Evolutionary conservation across 768 basidiomycete genomes (phyloP), one percentile per base, ranked within the genome.

Genomic region (Fistulinella prunicolor): DNA sequence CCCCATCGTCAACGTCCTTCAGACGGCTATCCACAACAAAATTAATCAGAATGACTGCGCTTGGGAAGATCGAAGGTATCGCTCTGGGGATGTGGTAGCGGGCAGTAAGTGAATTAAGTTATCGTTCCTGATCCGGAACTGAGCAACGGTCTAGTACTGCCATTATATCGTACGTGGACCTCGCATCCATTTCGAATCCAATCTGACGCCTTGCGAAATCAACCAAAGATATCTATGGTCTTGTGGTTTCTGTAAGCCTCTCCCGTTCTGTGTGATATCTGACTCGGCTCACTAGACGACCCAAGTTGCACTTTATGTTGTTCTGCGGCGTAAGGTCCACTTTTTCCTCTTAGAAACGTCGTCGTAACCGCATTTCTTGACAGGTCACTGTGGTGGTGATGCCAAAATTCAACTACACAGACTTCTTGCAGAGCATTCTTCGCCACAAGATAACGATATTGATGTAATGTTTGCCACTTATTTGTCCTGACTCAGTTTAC

Each of bases 1-100:
- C 0, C 76, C 85, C 6, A 82, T 87, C 24, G 72, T 77, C 16
- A 87, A 86, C 57, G 66, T 82, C 4, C 58, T 84, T n/a, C 82
- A 85, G 64, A 81, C 71, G 69, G 76, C 74, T 1, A 47, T 71
- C 34, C 81, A 81, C 55, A 73, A 73, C 54, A 73, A 70, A 36
- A 54, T 78, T 9, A 67, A 68, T 47, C 59, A 64, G 28, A 72
- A 79, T 42, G 64, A 64, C 24, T 58, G 66, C 64, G 26, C 63
- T 44, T 46, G 68, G 66, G 66, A 75, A 62, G 46, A 66, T 65
- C 59, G 70, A 70, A 59, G 70, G 51, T 63, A 72, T 69, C 60
- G 62, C 41, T 76, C 80, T 19, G 85, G 85, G 0, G 84, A 86
- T 57, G 70, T 80, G 16, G 70, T 69, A 3, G 63, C 80, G 32